phyloP scores from a whole-genome alignment of 169 alveolate species.

The Plasmodium reichenowi region DNA sequence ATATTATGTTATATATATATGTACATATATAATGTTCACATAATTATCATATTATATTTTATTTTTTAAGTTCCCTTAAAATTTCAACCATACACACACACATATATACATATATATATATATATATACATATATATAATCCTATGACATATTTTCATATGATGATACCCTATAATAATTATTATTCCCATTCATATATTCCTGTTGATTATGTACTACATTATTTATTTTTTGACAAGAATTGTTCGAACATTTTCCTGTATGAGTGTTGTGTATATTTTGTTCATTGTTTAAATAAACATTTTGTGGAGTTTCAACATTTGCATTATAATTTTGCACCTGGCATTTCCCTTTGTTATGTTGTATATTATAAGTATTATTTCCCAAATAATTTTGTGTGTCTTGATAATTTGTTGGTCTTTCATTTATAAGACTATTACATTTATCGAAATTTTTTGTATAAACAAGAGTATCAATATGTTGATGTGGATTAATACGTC shows the following conservation, averaged over 20 bases:
- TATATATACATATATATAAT: background rate
- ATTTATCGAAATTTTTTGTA: no score
- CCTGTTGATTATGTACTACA: background rate
- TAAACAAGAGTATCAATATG: no score
- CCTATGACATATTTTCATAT: constrained; percentile 23
- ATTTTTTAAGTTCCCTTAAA: no score
- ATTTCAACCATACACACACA: no score
- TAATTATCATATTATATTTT: no score
- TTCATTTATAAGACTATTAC: no score
- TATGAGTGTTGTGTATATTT: background rate
- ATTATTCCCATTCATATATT: background rate
- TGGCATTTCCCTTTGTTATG: constrained; percentile 13
- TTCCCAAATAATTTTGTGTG: no score
- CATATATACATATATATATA: no score
- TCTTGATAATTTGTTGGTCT: background rate
- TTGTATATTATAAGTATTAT: constrained; percentile 1
- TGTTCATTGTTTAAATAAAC: background rate
- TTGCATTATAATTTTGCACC: background rate
- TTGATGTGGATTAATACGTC: no score
- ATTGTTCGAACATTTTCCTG: background rate
- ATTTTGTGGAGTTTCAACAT: background rate
- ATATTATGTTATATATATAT: no score
- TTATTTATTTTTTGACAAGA: constrained; percentile 1
- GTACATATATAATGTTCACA: no score
- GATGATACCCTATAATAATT: constrained; percentile 36